Percentiles rank a stretch among this genome's conserved stretches.
Conservation (phyloP, 768 basidiomycete genomes). For the Hericium coralloides region DNA sequence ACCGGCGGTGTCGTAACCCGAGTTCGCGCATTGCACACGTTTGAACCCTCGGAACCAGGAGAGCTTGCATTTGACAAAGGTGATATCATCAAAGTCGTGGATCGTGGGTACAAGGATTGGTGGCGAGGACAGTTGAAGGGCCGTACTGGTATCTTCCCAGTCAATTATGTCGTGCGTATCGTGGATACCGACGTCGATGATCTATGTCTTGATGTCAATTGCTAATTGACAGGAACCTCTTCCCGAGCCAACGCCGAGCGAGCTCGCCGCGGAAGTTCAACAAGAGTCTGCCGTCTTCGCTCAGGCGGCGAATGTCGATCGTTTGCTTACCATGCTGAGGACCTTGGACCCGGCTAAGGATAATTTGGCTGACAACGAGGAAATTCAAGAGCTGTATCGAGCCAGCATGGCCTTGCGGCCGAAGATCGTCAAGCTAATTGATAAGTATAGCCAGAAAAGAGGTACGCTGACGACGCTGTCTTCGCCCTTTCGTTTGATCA, state of each 20-base stretch:
- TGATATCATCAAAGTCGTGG: slow-evolving; percentile 91
- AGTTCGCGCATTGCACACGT: slow-evolving; percentile 83
- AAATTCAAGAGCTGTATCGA: slow-evolving; percentile 75
- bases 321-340: slow-evolving; percentile 26
- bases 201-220: not conserved
- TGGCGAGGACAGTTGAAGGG: slow-evolving; percentile 91
- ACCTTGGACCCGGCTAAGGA: slow-evolving; percentile 6
- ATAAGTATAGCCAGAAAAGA: slow-evolving; percentile 95
- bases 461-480: slow-evolving; percentile 25
- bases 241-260: slow-evolving; percentile 71
- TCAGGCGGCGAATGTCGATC: slow-evolving; percentile 80
- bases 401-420: slow-evolving; percentile 84
- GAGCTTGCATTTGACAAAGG: slow-evolving; percentile 90
- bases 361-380: slow-evolving; percentile 13
- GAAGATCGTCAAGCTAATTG: slow-evolving; percentile 93
- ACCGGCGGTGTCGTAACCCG: slow-evolving; percentile 49
- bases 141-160: slow-evolving; percentile 90
- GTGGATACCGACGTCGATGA: not conserved
- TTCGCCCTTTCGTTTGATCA: not conserved
- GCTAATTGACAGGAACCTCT: slow-evolving; percentile 54
- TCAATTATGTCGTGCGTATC: slow-evolving; percentile 82
- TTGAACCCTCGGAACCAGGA: slow-evolving; percentile 79
- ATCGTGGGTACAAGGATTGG: slow-evolving; percentile 93
- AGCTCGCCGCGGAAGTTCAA: slow-evolving; percentile 75
- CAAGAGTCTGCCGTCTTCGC: slow-evolving; percentile 84